A percentile compares a stretch with the other conserved stretches of the same genome.
These are phyloP conservation scores for Trichoderma endophyticum DNA, from an alignment of 2,329 filamentous ascomycete genomes.

Conservation along the genomic window DNA sequence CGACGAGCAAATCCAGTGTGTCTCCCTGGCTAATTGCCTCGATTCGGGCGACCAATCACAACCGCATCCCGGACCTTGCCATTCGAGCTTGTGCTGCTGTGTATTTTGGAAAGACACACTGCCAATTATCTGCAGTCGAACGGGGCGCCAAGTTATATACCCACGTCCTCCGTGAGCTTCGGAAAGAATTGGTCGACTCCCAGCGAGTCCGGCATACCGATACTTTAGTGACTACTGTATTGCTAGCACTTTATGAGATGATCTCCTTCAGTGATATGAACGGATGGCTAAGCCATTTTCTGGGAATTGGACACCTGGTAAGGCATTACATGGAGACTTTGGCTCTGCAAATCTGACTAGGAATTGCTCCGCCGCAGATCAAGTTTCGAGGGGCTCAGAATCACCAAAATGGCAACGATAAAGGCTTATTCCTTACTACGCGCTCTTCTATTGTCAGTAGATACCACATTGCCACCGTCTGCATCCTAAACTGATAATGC, in stretches of 20 bases:
- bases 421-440: background rate
- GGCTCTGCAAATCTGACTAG: background rate
- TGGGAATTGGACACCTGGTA: background rate
- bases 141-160: background rate
- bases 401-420: background rate
- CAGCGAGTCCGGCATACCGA: background rate
- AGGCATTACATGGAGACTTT: background rate
- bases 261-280: background rate
- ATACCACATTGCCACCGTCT: background rate
- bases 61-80: background rate
- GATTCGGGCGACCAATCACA: background rate
- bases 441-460: background rate
- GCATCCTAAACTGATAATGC: background rate
- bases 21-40: background rate
- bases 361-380: background rate
- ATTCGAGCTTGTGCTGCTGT: constrained; percentile 1
- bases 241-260: background rate
- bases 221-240: background rate
- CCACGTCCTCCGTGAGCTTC: background rate
- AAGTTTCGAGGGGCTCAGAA: background rate
- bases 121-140: background rate
- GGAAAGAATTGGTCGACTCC: background rate
- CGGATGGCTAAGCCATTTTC: background rate
- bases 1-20: background rate
- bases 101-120: background rate